phyloP scores from a whole-genome alignment of 345 rosid genomes.

The Anastatica hierochuntica region DNA sequence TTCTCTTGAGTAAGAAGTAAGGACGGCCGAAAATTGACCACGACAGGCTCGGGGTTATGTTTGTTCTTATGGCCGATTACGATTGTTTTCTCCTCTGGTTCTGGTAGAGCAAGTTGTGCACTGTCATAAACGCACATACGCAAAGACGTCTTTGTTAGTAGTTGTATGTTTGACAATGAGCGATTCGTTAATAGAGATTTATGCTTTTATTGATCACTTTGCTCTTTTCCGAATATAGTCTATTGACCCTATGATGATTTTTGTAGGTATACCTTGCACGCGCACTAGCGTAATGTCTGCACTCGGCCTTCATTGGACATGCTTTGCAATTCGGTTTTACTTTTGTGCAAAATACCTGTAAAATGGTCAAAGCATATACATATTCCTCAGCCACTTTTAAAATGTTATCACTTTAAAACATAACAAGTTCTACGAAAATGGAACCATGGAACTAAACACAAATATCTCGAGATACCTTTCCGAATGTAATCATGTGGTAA shows the following conservation, averaged over 20 bases:
- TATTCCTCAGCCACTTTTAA: background rate
- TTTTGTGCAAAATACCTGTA: slow-evolving; percentile 90
- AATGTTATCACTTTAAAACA: too few relatives aligned
- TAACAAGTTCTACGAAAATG: background rate
- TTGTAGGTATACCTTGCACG: slow-evolving; percentile 41
- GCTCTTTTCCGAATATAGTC: background rate
- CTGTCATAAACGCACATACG: slow-evolving; percentile 34
- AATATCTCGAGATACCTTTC: slow-evolving; percentile 46
- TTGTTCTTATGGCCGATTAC: slow-evolving; percentile 22
- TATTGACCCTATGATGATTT: background rate
- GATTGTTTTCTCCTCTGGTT: slow-evolving; percentile 45
- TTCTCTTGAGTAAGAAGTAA: slow-evolving; percentile 31
- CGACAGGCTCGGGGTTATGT: slow-evolving; percentile 15
- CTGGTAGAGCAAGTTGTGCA: slow-evolving; percentile 75
- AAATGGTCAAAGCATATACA: slow-evolving; percentile 1
- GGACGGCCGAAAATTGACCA: slow-evolving; percentile 25
- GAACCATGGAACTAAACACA: background rate
- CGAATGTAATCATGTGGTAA: slow-evolving; percentile 91
- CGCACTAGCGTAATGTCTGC: slow-evolving; percentile 91
- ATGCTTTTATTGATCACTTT: background rate
- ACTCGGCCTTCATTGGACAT: slow-evolving; percentile 87
- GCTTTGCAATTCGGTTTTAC: slow-evolving; percentile 79
- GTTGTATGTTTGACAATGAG: background rate
- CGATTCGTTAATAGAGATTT: too few relatives aligned
- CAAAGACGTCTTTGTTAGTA: too few relatives aligned